A percentile compares a stretch with the other conserved stretches of the same genome.
phyloP scores from a whole-genome alignment of 768 basidiomycete genomes.

The Auriscalpium microsporum region DNA sequence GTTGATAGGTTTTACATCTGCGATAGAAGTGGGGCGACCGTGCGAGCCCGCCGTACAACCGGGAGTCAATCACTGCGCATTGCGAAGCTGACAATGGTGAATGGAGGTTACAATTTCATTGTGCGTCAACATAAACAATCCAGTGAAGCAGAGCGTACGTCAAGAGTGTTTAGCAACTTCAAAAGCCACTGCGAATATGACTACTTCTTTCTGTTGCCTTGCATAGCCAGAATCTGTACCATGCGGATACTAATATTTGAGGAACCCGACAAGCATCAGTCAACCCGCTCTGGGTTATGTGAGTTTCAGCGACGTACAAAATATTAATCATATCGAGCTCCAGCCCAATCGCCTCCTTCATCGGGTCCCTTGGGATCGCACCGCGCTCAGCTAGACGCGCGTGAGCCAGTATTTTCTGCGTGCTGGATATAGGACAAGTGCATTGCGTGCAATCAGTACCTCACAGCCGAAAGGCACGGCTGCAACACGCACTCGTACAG shows the following conservation, averaged over 20 bases:
- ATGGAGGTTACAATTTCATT: too few species aligned
- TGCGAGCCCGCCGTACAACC: too few species aligned
- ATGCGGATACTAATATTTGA: constrained; percentile 54
- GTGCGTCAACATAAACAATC: too few species aligned
- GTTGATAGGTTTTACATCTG: too few species aligned
- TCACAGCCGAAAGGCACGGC: not conserved
- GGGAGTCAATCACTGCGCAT: too few species aligned
- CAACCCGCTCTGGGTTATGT: not conserved
- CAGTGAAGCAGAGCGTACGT: too few species aligned
- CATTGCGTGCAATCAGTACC: not conserved
- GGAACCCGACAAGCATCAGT: constrained; percentile 8
- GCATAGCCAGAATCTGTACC: constrained; percentile 72
- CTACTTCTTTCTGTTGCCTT: constrained; percentile 47
- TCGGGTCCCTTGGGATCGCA: constrained; percentile 56
- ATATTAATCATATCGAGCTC: constrained; percentile 89
- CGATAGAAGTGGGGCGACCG: too few species aligned
- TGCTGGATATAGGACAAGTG: constrained; percentile 32
- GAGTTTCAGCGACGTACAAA: constrained; percentile 42
- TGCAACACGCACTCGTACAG: constrained; percentile 63
- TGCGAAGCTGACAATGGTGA: too few species aligned
- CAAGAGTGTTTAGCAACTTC: too few species aligned
- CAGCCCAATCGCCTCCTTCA: constrained; percentile 69
- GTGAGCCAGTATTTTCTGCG: constrained; percentile 76
- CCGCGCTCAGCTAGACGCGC: constrained; percentile 69
- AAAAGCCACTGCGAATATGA: not conserved